Base-by-base conservation (phyloP, 2,329 filamentous ascomycete species). In the Chaetomiaceae sp. region DNA sequence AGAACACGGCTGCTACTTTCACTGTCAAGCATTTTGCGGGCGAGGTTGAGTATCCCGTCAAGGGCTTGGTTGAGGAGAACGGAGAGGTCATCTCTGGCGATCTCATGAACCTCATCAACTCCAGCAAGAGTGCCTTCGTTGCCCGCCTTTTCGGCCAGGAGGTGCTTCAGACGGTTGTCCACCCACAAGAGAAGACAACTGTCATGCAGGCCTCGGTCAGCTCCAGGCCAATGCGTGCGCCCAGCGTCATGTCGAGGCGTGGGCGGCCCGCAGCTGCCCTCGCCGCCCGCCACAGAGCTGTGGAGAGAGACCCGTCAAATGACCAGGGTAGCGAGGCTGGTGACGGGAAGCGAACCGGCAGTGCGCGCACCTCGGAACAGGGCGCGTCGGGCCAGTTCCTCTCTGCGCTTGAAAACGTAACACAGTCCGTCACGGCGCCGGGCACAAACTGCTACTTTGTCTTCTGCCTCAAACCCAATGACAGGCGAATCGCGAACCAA, bases 401-500 rank as follows among this genome's bases (percentile, higher is more conserved):
- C 20, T 84, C 88, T 1, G 88, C 91, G 0, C 75, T 99, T 23
- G 89, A 96, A 60, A 95, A 94, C 55, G 89, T 99, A 53, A 95
- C 86, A 54, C 91, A 92, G 63, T 91, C 90, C 2, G 76, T 99
- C 40, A 87, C 84, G 2, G 84, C 88, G 2, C 81, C 86, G 4
- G 89, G 90, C 65, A 88, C 90, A 10, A 99, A 99, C 65, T 82
- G 87, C 1, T 99, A 99, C 71, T 97, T 96, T 63, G 82, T 99
- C 40, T 96, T 99, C 71, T 99, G 94, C 65, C 73, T 99, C 58
- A 99, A 99, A 72, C 92, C 94, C 20, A 99, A 99, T 62, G 94
- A 99, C 67, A 82, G 94, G 48, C 85, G 94, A 45, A 99, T 99
- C 61, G 92, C 94, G 57, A 99, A 99, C 62, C 94, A 99, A 66